These are phyloP conservation scores for Rhexocercosporidium sp. DNA, from an alignment of 2,329 filamentous ascomycete genomes.

Conservation along the genomic window DNA sequence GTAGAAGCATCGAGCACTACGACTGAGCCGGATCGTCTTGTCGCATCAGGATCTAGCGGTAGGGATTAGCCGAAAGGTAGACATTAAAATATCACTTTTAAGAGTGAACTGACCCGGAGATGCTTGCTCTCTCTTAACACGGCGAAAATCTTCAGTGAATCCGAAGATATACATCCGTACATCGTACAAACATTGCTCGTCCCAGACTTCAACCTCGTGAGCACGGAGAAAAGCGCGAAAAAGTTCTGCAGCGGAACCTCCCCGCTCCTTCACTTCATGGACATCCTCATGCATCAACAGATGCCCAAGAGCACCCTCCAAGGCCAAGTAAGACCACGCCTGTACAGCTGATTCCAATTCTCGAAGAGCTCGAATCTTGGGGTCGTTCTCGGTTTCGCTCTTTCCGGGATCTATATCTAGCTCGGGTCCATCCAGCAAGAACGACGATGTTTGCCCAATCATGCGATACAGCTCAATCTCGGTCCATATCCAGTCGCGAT, in stretches of 20 bases:
- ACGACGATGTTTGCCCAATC: background rate
- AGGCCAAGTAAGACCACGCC: background rate
- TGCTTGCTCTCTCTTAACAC: background rate
- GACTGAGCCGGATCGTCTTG: too few relatives aligned
- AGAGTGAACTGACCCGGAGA: background rate
- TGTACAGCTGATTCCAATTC: background rate
- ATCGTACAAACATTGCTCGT: background rate
- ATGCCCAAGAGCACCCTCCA: background rate
- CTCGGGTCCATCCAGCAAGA: background rate
- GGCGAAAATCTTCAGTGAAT: background rate
- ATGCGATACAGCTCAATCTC: background rate
- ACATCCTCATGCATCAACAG: background rate
- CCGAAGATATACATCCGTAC: background rate
- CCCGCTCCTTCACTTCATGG: background rate
- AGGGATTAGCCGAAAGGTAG: background rate
- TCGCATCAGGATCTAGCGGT: background rate
- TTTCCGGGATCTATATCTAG: background rate
- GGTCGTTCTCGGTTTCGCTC: background rate
- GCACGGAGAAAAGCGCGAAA: background rate
- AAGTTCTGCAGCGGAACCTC: background rate
- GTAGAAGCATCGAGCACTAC: background rate
- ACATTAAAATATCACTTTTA: background rate
- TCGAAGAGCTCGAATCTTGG: background rate
- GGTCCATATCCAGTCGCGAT: background rate
- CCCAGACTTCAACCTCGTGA: background rate